These are phyloP conservation scores for Zymoseptoria crescenta DNA, from an alignment of 2,329 filamentous ascomycete species.

Conservation along the genomic window DNA sequence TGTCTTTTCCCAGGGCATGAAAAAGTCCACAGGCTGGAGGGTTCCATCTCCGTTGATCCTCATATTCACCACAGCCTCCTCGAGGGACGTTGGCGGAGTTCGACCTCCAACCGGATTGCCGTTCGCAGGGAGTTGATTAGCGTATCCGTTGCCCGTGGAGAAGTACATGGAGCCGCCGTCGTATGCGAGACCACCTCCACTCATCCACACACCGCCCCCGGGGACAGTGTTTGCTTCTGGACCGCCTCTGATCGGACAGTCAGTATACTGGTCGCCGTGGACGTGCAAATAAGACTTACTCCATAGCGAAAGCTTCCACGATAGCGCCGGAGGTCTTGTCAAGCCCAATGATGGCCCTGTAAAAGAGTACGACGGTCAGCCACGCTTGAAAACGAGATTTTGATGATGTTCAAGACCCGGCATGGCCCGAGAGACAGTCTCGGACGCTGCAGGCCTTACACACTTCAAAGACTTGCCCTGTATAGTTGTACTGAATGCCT, in stretches of 20 bases:
- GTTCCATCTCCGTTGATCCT: conserved; percentile 1
- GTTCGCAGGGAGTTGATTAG: conserved; percentile 2
- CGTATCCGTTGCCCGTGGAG: conserved; percentile 6
- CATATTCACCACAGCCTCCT: conserved; percentile 6
- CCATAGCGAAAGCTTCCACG: conserved; percentile 5
- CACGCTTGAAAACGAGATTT: too few species aligned
- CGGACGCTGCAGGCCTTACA: too few species aligned
- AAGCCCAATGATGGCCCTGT: conserved; percentile 4
- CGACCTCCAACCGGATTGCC: conserved; percentile 5
- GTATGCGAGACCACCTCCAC: conserved; percentile 6
- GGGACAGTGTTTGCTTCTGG: conserved; percentile 1
- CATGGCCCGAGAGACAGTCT: too few species aligned
- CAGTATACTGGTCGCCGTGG: background rate
- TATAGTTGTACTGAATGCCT: conserved; percentile 4
- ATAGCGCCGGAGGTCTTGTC: conserved; percentile 1
- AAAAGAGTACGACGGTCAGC: too few species aligned
- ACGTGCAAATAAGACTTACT: background rate
- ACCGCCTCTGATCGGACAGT: background rate
- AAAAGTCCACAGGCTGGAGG: conserved; percentile 5
- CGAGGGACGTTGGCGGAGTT: conserved; percentile 3
- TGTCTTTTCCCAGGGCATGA: conserved; percentile 7
- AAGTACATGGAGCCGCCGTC: conserved; percentile 8
- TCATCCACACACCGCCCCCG: conserved; percentile 8
- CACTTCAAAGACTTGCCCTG: too few species aligned
- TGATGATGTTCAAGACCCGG: too few species aligned